phyloP scores from a whole-genome alignment of 805 yeast species.

The Peterozyma xylosa region DNA sequence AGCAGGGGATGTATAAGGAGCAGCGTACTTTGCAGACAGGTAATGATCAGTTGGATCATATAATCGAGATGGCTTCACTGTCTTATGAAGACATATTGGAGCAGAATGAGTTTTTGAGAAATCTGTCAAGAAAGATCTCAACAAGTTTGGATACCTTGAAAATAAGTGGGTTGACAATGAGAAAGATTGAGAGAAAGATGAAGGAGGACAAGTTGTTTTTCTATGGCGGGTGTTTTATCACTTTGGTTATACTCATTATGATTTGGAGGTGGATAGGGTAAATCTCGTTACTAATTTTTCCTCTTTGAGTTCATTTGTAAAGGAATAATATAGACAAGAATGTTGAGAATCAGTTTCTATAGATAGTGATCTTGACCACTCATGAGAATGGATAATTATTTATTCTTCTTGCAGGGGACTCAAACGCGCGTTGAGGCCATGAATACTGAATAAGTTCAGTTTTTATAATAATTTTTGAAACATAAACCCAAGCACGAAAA shows the following conservation, averaged over 20 bases:
- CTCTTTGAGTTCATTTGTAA: too few species aligned
- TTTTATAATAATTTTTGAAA: too few species aligned
- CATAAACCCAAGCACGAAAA: too few species aligned
- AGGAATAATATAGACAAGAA: too few species aligned
- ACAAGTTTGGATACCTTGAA: conserved; percentile 75
- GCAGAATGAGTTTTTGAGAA: conserved; percentile 66
- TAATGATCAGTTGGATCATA: conserved; percentile 78
- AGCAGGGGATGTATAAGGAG: conserved; percentile 67
- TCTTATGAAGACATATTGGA: conserved; percentile 82
- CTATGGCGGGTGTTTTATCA: conserved; percentile 60
- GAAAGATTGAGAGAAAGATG: conserved; percentile 72
- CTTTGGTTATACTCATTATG: conserved; percentile 60
- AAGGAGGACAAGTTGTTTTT: conserved; percentile 82
- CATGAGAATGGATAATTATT: too few species aligned
- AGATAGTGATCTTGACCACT: too few species aligned
- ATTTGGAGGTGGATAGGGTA: conserved; percentile 60
- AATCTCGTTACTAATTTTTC: neutral
- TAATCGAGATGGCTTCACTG: conserved; percentile 80
- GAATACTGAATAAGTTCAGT: too few species aligned
- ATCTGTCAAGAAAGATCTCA: conserved; percentile 56
- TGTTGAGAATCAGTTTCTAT: too few species aligned
- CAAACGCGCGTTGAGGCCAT: too few species aligned
- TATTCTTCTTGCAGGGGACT: too few species aligned
- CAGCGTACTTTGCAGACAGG: conserved; percentile 57
- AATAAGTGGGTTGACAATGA: conserved; percentile 77